phyloP scores from a whole-genome alignment of 2,329 filamentous ascomycete species.

The Monosporascus sp. region DNA sequence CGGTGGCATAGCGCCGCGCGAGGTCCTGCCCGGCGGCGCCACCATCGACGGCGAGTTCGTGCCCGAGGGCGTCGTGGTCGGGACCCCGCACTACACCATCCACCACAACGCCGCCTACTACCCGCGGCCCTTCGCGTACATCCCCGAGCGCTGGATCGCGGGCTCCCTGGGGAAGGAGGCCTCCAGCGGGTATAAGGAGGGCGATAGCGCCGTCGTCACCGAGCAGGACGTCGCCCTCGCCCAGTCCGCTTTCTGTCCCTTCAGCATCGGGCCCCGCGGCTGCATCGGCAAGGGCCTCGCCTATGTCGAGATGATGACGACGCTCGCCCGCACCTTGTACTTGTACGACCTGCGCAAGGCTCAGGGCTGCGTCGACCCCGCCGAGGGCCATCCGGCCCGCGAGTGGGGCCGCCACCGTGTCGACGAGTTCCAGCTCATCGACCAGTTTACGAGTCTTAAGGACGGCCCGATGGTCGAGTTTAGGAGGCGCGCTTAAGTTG shows the following conservation, averaged over 20 bases:
- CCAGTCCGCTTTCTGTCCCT: slow-evolving; percentile 68
- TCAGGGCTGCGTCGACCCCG: slow-evolving; percentile 42
- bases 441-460: slow-evolving; percentile 70
- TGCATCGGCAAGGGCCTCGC: slow-evolving; percentile 69
- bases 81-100: slow-evolving; percentile 61
- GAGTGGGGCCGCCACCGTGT: slow-evolving; percentile 50
- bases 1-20: slow-evolving; percentile 53
- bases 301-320: slow-evolving; percentile 60
- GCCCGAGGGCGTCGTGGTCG: slow-evolving; percentile 57
- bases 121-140: slow-evolving; percentile 51
- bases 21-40: slow-evolving; percentile 51
- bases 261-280: slow-evolving; percentile 62
- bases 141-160: slow-evolving; percentile 61
- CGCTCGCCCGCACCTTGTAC: slow-evolving; percentile 56
- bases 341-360: slow-evolving; percentile 55
- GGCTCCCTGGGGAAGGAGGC: slow-evolving; percentile 33
- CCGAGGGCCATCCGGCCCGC: slow-evolving; percentile 42
- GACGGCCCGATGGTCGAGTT: slow-evolving; percentile 66
- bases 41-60: slow-evolving; percentile 47
- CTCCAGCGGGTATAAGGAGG: slow-evolving; percentile 21
- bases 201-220: slow-evolving; percentile 28
- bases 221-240: slow-evolving; percentile 50
- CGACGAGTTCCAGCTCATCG: slow-evolving; percentile 63
- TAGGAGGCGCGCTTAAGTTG: slow-evolving; percentile 20
- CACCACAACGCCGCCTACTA: slow-evolving; percentile 63